phyloP scores from a whole-genome alignment of 805 yeast genomes.

The Cyberlindnera sargentensis region DNA sequence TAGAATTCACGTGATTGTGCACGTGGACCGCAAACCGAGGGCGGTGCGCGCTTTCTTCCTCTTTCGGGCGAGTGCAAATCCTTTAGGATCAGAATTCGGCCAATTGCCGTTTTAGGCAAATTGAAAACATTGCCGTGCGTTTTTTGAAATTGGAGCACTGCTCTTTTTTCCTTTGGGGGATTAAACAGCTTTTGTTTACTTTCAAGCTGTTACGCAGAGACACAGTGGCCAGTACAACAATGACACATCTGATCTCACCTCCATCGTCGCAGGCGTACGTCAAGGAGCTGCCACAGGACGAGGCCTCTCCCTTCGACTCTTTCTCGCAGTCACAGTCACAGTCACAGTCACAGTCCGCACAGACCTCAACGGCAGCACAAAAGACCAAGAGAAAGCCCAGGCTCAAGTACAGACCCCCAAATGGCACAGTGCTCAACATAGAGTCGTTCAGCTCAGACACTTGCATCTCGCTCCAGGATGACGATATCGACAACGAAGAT shows the following conservation, averaged over 20 bases:
- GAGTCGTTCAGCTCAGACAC: constrained; percentile 17
- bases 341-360: neutral
- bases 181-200: too few species aligned
- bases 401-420: constrained; percentile 38
- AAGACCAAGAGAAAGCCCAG: constrained; percentile 35
- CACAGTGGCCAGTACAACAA: neutral
- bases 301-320: neutral
- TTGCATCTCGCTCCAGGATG: constrained; percentile 28
- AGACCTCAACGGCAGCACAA: neutral
- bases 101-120: constrained; percentile 18
- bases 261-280: constrained; percentile 20
- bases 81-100: constrained; percentile 1
- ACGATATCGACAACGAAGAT: constrained; percentile 29
- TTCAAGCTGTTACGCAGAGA: too few species aligned
- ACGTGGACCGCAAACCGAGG: too few species aligned
- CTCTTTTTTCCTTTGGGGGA: too few species aligned
- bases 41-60: too few species aligned
- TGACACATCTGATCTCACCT: constrained; percentile 19
- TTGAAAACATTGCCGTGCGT: constrained; percentile 14
- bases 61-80: too few species aligned
- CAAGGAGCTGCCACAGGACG: neutral
- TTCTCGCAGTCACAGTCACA: neutral
- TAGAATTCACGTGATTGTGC: too few species aligned
- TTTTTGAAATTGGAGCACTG: too few species aligned
- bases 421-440: constrained; percentile 38